Evolutionary conservation across 768 basidiomycete species (phyloP).

Genomic region (Boletus bicolor): DNA sequence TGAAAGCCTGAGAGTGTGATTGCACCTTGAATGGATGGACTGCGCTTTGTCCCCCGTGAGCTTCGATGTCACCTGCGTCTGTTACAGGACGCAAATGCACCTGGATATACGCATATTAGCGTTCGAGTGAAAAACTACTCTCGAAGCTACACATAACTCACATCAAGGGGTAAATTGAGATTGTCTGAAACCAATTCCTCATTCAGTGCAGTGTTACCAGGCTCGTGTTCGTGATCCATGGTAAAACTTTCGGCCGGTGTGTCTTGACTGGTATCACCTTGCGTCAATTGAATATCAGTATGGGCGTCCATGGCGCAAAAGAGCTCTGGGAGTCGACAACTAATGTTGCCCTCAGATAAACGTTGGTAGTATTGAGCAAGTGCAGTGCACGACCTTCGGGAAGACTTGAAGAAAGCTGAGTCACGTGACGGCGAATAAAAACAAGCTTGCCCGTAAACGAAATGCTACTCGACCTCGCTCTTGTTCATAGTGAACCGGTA

Average conservation of each 20-base stretch:
- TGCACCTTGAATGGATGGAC: conserved; percentile 7
- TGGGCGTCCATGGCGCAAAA: conserved; percentile 7
- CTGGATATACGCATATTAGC: conserved; percentile 17
- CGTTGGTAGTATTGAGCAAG: background rate
- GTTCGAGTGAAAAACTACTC: background rate
- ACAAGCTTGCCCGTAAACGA: background rate
- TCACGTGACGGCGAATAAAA: conserved; percentile 17
- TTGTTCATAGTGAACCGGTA: background rate
- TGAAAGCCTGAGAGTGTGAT: background rate
- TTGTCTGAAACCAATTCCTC: background rate
- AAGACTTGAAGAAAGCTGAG: background rate
- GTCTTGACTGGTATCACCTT: background rate
- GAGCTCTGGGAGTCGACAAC: background rate
- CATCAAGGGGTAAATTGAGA: background rate
- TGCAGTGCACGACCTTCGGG: background rate
- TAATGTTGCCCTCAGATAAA: background rate
- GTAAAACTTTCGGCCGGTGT: background rate
- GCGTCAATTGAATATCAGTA: background rate
- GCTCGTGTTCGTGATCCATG: background rate
- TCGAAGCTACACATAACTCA: background rate
- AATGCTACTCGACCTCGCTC: background rate
- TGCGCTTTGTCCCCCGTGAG: background rate
- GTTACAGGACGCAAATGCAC: background rate
- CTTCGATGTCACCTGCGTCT: background rate
- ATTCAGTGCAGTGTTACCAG: background rate